phyloP scores from a whole-genome alignment of 75 land plant species.

The Chamaecyparis obtusa region DNA sequence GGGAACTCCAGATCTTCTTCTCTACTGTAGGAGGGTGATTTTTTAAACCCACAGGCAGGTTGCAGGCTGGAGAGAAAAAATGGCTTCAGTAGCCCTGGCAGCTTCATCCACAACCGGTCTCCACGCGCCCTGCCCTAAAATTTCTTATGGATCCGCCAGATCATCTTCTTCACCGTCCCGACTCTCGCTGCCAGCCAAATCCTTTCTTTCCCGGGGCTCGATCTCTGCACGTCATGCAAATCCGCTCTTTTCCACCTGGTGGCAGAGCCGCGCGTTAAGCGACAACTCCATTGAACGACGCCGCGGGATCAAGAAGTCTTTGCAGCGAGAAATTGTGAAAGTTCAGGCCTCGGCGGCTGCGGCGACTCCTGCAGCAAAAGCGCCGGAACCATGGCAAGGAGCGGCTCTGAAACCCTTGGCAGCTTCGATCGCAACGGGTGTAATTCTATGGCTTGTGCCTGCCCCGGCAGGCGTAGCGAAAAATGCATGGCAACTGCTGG shows the following conservation, averaged over 20 bases:
- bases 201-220: not conserved
- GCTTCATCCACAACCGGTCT: not conserved
- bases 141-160: not conserved
- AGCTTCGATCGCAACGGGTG: slow-evolving; percentile 76
- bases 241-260: not conserved
- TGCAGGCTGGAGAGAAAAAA: not conserved
- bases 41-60: not conserved
- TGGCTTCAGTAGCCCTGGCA: slow-evolving; percentile 5
- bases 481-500: slow-evolving; percentile 88
- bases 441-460: slow-evolving; percentile 79
- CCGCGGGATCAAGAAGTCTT: not conserved
- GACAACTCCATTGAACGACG: not conserved
- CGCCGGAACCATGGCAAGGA: slow-evolving; percentile 77
- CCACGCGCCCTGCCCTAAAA: not conserved
- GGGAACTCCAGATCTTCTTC: too few relatives aligned
- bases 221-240: not conserved
- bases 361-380: slow-evolving; percentile 25
- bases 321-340: not conserved
- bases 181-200: not conserved
- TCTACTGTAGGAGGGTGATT: too few relatives aligned
- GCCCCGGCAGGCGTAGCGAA: slow-evolving; percentile 78
- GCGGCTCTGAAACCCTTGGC: slow-evolving; percentile 77
- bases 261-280: not conserved
- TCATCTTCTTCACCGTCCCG: too few relatives aligned
- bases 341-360: slow-evolving; percentile 28